Percentiles rank a stretch among this genome's conserved stretches.
phyloP scores from a whole-genome alignment of 2,329 filamentous ascomycete species.

The Tympanopsis confertula region DNA sequence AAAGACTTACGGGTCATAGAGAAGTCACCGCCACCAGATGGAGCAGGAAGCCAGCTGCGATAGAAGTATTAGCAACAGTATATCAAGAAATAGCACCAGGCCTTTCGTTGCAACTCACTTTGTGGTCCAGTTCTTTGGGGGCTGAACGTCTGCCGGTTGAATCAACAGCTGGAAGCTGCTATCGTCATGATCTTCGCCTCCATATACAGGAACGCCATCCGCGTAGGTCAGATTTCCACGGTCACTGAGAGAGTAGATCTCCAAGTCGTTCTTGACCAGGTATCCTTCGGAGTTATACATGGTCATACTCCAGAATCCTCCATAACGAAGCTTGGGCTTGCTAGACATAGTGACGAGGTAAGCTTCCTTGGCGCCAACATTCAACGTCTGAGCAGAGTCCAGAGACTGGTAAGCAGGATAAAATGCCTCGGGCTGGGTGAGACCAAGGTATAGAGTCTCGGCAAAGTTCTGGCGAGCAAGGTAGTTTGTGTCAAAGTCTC shows the following conservation, averaged over 20 bases:
- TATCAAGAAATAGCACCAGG: not conserved
- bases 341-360: constrained; percentile 10
- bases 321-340: constrained; percentile 8
- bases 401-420: constrained; percentile 8
- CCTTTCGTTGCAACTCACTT: no score
- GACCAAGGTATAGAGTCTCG: constrained; percentile 7
- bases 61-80: not conserved
- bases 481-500: constrained; percentile 6
- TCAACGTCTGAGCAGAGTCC: no score
- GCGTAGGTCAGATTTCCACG: not conserved
- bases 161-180: not conserved
- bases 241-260: not conserved
- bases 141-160: not conserved
- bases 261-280: constrained; percentile 2
- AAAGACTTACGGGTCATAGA: not conserved
- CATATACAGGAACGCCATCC: not conserved
- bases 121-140: not conserved
- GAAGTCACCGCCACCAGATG: not conserved
- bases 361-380: no score
- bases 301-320: constrained; percentile 7
- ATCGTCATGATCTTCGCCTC: not conserved
- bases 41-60: not conserved
- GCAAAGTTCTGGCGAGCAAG: constrained; percentile 7
- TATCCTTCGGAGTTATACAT: constrained; percentile 3
- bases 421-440: constrained; percentile 6